These are phyloP conservation scores for Ophiostoma triangulosporum DNA, from an alignment of 2,329 filamentous ascomycete species.

Conservation along the genomic window DNA sequence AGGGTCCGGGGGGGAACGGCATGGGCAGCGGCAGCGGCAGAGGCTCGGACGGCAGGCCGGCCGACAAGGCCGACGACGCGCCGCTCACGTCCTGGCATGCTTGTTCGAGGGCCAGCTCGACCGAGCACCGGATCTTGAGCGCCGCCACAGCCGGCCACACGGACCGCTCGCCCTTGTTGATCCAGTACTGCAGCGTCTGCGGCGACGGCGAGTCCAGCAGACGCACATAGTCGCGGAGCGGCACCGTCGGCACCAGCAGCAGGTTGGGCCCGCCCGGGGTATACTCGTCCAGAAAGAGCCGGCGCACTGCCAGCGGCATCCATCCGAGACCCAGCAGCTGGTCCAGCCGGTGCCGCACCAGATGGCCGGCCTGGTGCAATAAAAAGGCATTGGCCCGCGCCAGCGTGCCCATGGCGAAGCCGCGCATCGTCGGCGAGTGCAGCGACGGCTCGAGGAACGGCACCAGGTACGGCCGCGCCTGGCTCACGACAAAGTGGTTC, in stretches of 20 bases:
- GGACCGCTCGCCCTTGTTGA: slow-evolving; percentile 66
- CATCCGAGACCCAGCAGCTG: slow-evolving; percentile 68
- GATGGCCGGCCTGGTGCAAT: slow-evolving; percentile 7
- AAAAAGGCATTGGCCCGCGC: slow-evolving; percentile 33
- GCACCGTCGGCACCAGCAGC: slow-evolving; percentile 70
- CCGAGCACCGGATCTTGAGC: slow-evolving; percentile 64
- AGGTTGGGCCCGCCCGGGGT: slow-evolving; percentile 49
- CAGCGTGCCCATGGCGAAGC: slow-evolving; percentile 31
- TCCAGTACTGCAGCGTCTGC: slow-evolving; percentile 71
- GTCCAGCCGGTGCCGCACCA: slow-evolving; percentile 57
- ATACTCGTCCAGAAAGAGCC: slow-evolving; percentile 71
- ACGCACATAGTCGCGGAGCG: slow-evolving; percentile 56
- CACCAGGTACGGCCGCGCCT: slow-evolving; percentile 78
- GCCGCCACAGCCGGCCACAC: slow-evolving; percentile 85
- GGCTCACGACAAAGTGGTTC: slow-evolving; percentile 89
- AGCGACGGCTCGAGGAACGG: slow-evolving; percentile 74
- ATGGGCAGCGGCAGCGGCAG: not conserved
- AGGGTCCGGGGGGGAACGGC: too few species aligned
- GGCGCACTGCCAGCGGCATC: slow-evolving; percentile 54
- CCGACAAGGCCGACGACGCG: not conserved
- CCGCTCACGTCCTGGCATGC: slow-evolving; percentile 49
- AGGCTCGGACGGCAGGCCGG: not conserved
- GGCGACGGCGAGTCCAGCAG: slow-evolving; percentile 73
- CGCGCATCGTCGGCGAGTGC: slow-evolving; percentile 53
- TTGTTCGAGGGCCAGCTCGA: slow-evolving; percentile 78